A percentile compares a stretch with the other conserved stretches of the same genome.
phyloP scores from a whole-genome alignment of 768 basidiomycete genomes.

The Lyophyllum decastes region DNA sequence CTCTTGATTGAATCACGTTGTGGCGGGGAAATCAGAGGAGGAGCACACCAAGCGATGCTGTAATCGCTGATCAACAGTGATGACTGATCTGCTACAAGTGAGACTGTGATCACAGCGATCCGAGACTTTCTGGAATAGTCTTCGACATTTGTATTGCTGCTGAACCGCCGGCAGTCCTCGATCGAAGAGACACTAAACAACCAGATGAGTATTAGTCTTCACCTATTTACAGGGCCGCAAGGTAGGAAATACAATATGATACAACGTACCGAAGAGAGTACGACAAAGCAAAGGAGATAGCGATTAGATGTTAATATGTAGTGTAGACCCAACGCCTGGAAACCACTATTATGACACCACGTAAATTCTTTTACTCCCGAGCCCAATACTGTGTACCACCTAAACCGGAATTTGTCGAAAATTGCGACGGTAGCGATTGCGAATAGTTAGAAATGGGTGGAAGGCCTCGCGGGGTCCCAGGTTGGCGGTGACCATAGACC shows the following conservation, averaged over 20 bases:
- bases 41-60: background rate
- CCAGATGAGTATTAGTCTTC: background rate
- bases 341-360: background rate
- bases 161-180: slow-evolving; percentile 11
- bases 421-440: slow-evolving; percentile 12
- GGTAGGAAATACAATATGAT: slow-evolving; percentile 6
- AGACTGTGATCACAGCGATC: slow-evolving; percentile 1
- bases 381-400: slow-evolving; percentile 20
- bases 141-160: slow-evolving; percentile 1
- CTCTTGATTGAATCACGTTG: background rate
- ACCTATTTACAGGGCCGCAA: background rate
- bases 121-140: background rate
- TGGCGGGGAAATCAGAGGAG: background rate
- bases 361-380: slow-evolving; percentile 12
- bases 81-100: background rate
- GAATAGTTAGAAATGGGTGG: slow-evolving; percentile 21
- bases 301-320: slow-evolving; percentile 1
- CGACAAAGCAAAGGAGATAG: slow-evolving; percentile 1
- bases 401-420: slow-evolving; percentile 10
- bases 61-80: background rate
- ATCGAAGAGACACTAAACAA: background rate
- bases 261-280: background rate
- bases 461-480: slow-evolving; percentile 18
- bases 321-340: background rate
- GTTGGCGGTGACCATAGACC: slow-evolving; percentile 18